Conservation (phyloP, 1,284 basidiomycete species). For the Cutaneotrichosporon sp. region DNA sequence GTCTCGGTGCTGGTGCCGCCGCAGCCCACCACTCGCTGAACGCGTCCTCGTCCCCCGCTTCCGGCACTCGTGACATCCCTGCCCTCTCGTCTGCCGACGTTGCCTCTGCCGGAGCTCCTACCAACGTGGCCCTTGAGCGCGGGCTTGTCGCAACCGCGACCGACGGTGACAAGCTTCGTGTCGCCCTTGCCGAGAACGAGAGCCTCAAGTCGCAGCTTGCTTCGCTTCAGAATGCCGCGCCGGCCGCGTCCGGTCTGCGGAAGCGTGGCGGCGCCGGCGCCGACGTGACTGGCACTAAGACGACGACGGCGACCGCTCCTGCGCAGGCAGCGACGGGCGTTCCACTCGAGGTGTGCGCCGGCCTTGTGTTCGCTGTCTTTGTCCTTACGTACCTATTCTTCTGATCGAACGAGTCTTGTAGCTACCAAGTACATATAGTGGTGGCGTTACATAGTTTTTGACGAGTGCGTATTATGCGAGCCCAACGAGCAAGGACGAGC, state of each 20-base stretch:
- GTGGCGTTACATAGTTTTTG: conserved; percentile 28
- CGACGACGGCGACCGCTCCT: conserved; percentile 28
- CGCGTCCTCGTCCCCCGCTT: background rate
- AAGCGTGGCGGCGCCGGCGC: conserved; percentile 37
- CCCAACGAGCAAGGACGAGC: too few species aligned
- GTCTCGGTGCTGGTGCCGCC: conserved; percentile 7
- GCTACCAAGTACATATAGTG: conserved; percentile 10
- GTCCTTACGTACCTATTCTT: conserved; percentile 56
- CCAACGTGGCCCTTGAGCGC: conserved; percentile 36
- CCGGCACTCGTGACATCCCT: conserved; percentile 18
- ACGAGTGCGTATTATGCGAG: background rate
- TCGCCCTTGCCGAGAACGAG: conserved; percentile 45
- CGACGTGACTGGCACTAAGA: conserved; percentile 23
- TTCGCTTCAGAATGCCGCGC: conserved; percentile 25
- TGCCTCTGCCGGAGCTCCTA: conserved; percentile 22
- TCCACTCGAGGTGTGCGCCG: conserved; percentile 54
- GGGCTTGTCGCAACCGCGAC: conserved; percentile 36
- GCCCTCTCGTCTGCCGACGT: conserved; percentile 33
- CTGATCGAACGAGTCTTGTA: conserved; percentile 35
- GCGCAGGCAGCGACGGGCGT: conserved; percentile 42
- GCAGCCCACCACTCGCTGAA: background rate
- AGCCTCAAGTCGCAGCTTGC: conserved; percentile 36
- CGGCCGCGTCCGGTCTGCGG: conserved; percentile 39
- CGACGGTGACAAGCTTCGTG: conserved; percentile 44
- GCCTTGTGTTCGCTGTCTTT: conserved; percentile 54